Base-by-base conservation (phyloP, 768 basidiomycete species). In the Russula earlei region DNA sequence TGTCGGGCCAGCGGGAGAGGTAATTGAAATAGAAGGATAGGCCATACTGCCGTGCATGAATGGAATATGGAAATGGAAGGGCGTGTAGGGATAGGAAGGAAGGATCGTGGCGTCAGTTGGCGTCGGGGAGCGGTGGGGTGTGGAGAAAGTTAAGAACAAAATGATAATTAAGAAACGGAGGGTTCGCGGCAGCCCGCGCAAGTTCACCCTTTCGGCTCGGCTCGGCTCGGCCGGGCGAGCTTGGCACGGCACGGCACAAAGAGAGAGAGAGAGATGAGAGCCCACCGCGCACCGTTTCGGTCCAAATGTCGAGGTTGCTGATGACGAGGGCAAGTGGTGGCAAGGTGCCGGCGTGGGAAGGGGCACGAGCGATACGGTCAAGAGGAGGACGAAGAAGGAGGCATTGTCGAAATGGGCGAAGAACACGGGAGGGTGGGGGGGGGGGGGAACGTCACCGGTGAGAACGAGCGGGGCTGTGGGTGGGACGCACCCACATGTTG, bases 281-380 rank as follows among this genome's bases (percentile, higher is more conserved):
- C n/a, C n/a, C n/a, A n/a, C n/a, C n/a, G n/a, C 94, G 20, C 20
- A 54, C 52, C 12, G 96, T 98, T 72, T 98, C 95, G 43, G 96
- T 97, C 91, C 91, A 97, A 43, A 93, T 75, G 69, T 98, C 95
- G 66, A 95, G 72, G 71, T 99, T 98, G 58, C 91, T 92, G 12
- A 11, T 4, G 22, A 17, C 40, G 22, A 6, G 17, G 11, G 11
- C 3, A 19, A 38, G 38, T 7, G n/a, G 19, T 7, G 38, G 36
- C 6, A 12, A 37, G 36, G 14, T 2, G n/a, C n/a, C n/a, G n/a
- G n/a, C n/a, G n/a, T n/a, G n/a, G n/a, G n/a, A n/a, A n/a, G n/a
- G n/a, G n/a, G n/a, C n/a, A n/a, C n/a, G 29, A 31, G 29, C 1
- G 29, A 31, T 31, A 31, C 1, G 36, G 36, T 5, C 20, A 5